Base-by-base conservation (phyloP, 257 asterid species). In the Solanum lycopersicoides region DNA sequence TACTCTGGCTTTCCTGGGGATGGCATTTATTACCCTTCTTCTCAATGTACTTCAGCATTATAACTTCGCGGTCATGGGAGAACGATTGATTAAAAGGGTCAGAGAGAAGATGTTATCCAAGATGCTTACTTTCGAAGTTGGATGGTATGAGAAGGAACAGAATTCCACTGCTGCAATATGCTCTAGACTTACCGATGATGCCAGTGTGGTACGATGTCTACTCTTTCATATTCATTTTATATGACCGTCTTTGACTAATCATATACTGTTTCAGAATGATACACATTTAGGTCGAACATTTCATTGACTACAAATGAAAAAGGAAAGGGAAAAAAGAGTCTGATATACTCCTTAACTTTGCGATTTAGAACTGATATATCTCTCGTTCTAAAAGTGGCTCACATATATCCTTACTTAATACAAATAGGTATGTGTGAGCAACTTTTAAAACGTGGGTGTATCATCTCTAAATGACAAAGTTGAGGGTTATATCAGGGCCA, bases 41-140 rank as follows among this genome's bases (percentile, higher is more conserved):
- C 66, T 95, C 72, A 97, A 93, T 47, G 75, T 95, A 32, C 88
- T 91, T 47, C 98, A 97, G 50, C 98, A 97, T 80, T 97, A 97
- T 41, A 94, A 89, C 69, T 95, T 97, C 80, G 98, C 97, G 0
- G 95, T 95, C 85, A 97, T 97, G 99, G 99, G 99, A 59, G 99
- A 97, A 87, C 39, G 92, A 66, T 85, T 95, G 91, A 97, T 98
- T 1, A 97, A 92, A 91, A 93, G 99, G 83, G 92, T 97, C 80
- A 88, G 99, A 68, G 98, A 95, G 87, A 93, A 92, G 68, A 95
- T 95, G 98, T 83, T 97, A 80, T 90, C 97, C 2, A 97, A 97
- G 92, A 94, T 97, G 59, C 97, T 97, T 74, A 95, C 98, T 2
- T 97, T 97, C 21, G 98, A 97, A 90, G 89, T 95, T 11, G 98